phyloP scores from a whole-genome alignment of 768 basidiomycete genomes.

The Russula virescens region DNA sequence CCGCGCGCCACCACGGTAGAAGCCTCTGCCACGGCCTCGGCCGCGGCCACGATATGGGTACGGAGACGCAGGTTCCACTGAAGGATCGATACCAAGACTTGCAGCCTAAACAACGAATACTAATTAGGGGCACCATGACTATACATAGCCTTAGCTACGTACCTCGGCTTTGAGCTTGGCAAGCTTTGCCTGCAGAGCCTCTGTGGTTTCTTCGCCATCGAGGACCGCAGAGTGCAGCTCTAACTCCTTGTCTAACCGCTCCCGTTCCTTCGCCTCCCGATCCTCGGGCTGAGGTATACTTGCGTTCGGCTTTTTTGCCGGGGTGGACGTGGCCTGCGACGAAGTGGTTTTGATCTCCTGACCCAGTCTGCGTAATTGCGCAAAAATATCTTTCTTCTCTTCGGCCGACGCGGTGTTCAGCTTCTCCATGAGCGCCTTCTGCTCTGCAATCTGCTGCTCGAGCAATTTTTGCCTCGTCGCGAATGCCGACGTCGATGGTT shows the following conservation, averaged over 20 bases:
- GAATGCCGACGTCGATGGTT: slow-evolving; percentile 42
- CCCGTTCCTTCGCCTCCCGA: slow-evolving; percentile 51
- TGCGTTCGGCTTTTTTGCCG: slow-evolving; percentile 26
- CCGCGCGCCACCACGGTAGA: slow-evolving; percentile 54
- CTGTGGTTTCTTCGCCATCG: slow-evolving; percentile 50
- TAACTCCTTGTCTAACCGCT: slow-evolving; percentile 77
- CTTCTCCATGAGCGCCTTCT: slow-evolving; percentile 76
- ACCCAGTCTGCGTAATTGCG: slow-evolving; percentile 63
- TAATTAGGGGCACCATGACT: not conserved
- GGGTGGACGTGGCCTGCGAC: slow-evolving; percentile 29
- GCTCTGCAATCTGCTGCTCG: slow-evolving; percentile 81
- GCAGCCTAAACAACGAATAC: slow-evolving; percentile 47
- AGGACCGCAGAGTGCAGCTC: slow-evolving; percentile 51
- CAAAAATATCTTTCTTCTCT: slow-evolving; percentile 78
- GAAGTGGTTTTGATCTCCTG: slow-evolving; percentile 64
- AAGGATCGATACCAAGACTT: slow-evolving; percentile 53
- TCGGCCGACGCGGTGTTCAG: slow-evolving; percentile 56
- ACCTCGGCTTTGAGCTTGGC: slow-evolving; percentile 79
- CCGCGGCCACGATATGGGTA: slow-evolving; percentile 56
- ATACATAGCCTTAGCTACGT: slow-evolving; percentile 25
- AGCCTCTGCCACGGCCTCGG: slow-evolving; percentile 56
- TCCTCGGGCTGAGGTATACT: slow-evolving; percentile 36
- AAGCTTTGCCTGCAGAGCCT: slow-evolving; percentile 67
- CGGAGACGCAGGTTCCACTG: slow-evolving; percentile 35
- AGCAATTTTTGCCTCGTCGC: slow-evolving; percentile 71